Evolutionary conservation across 2,329 filamentous ascomycete genomes (phyloP).

Genomic region (Pseudogymnoascus sp.): DNA sequence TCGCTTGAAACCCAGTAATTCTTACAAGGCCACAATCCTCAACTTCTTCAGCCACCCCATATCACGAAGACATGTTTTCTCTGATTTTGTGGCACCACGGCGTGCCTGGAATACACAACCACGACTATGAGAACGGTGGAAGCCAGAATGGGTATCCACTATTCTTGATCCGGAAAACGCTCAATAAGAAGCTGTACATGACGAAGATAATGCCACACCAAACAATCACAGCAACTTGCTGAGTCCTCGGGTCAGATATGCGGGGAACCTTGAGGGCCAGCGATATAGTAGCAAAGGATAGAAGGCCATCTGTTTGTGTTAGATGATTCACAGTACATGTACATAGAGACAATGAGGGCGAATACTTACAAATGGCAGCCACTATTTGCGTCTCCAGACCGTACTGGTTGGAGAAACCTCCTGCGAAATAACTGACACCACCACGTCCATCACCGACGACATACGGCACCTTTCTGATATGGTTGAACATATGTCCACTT

Average conservation of each 20-base stretch:
- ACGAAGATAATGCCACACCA: slow-evolving; percentile 72
- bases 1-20: slow-evolving; percentile 5
- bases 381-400: slow-evolving; percentile 94
- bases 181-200: slow-evolving; percentile 90
- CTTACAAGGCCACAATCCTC: not conserved
- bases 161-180: slow-evolving; percentile 91
- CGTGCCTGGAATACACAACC: not conserved
- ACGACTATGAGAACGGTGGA: slow-evolving; percentile 60
- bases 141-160: slow-evolving; percentile 89
- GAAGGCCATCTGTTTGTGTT: slow-evolving; percentile 52
- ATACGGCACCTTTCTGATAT: slow-evolving; percentile 93
- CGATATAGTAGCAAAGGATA: slow-evolving; percentile 87
- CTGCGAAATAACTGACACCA: slow-evolving; percentile 81
- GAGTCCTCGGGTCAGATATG: slow-evolving; percentile 65
- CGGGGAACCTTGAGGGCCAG: slow-evolving; percentile 88
- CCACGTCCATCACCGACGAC: slow-evolving; percentile 77
- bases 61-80: not conserved
- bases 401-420: slow-evolving; percentile 87
- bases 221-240: slow-evolving; percentile 72
- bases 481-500: slow-evolving; percentile 98
- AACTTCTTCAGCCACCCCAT: not conserved
- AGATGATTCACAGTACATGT: slow-evolving; percentile 9
- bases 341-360: not conserved
- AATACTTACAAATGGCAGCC: slow-evolving; percentile 76
- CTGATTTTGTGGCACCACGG: not conserved